Conservation (phyloP, 1,139 yeast species). For the Geotrichum fermentans region DNA sequence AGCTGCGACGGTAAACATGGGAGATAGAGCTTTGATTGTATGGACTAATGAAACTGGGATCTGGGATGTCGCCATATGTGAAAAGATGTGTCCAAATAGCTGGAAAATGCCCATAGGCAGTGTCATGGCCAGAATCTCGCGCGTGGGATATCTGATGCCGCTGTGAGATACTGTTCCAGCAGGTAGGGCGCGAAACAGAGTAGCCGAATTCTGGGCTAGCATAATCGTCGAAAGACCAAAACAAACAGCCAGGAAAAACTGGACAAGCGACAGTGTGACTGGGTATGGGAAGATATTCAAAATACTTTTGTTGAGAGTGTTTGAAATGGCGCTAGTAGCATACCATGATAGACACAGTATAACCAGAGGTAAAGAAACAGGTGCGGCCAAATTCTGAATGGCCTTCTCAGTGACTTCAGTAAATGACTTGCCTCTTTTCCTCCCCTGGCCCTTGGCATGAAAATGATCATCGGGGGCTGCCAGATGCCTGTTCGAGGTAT, state of each 20-base stretch:
- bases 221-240: constrained; percentile 46
- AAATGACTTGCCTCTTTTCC: constrained; percentile 13
- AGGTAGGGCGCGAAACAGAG: constrained; percentile 29
- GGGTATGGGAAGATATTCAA: constrained; percentile 68
- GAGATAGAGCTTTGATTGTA: constrained; percentile 85
- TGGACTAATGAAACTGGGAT: constrained; percentile 91
- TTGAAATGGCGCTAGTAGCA: constrained; percentile 70
- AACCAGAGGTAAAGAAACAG: constrained; percentile 39
- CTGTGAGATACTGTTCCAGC: constrained; percentile 32
- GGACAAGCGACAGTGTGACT: constrained; percentile 77
- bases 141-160: constrained; percentile 46
- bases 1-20: constrained; percentile 78
- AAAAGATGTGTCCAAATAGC: constrained; percentile 80
- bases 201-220: constrained; percentile 26
- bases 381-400: constrained; percentile 37
- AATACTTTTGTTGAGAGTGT: constrained; percentile 73
- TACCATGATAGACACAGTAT: constrained; percentile 71
- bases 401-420: constrained; percentile 27
- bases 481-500: not conserved
- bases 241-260: constrained; percentile 66
- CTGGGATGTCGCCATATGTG: constrained; percentile 81
- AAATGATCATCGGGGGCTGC: not conserved
- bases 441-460: not conserved
- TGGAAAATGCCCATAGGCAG: constrained; percentile 93
- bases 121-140: constrained; percentile 57